Conservation (phyloP, 1,284 basidiomycete species). For the Cryptococcus sp. region DNA sequence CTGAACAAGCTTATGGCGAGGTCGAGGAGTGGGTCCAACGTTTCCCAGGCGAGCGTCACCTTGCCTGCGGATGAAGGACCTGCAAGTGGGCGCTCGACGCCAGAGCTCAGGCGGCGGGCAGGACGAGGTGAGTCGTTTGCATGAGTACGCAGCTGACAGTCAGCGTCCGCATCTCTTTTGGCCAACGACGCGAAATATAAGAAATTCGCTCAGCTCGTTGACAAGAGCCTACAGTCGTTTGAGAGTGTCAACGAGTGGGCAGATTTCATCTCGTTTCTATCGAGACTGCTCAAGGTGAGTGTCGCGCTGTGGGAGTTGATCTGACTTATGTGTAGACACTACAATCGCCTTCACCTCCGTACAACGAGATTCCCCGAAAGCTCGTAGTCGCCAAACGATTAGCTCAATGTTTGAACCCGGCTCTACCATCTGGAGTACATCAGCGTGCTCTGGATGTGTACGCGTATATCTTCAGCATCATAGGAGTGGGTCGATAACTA, state of each 20-base stretch:
- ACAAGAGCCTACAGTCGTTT: slow-evolving; percentile 88
- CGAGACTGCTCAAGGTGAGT: slow-evolving; percentile 85
- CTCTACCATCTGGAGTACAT: slow-evolving; percentile 93
- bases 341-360: slow-evolving; percentile 79
- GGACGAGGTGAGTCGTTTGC: slow-evolving; percentile 35
- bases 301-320: background rate
- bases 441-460: slow-evolving; percentile 96
- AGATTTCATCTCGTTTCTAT: slow-evolving; percentile 97
- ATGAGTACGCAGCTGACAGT: slow-evolving; percentile 11
- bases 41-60: slow-evolving; percentile 26
- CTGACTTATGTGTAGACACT: slow-evolving; percentile 64
- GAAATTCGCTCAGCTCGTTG: slow-evolving; percentile 89
- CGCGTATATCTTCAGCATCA: slow-evolving; percentile 80
- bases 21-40: slow-evolving; percentile 38
- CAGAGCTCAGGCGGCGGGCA: slow-evolving; percentile 40
- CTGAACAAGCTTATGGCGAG: slow-evolving; percentile 42
- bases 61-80: slow-evolving; percentile 25
- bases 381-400: slow-evolving; percentile 92
- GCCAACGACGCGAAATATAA: slow-evolving; percentile 84
- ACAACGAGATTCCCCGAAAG: slow-evolving; percentile 94
- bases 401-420: slow-evolving; percentile 95
- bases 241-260: slow-evolving; percentile 99
- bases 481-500: slow-evolving; percentile 66
- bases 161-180: slow-evolving; percentile 40
- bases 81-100: slow-evolving; percentile 40